Evolutionary conservation across 768 basidiomycete species (phyloP), one percentile per base, ranked within the genome.

Genomic region (Russula abietina): DNA sequence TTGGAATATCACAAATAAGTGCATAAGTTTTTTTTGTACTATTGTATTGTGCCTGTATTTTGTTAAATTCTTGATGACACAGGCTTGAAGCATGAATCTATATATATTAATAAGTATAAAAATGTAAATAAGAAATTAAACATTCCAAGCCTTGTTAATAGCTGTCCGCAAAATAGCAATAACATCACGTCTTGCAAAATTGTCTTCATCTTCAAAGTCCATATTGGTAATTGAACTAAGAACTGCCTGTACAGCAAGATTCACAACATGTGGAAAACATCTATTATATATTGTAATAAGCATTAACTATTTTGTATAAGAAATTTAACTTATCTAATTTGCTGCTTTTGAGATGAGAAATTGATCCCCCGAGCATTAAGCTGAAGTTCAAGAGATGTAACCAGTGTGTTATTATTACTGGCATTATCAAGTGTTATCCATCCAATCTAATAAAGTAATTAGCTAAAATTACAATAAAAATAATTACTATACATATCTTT

Each of bases 401-500:
- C 59, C 1, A 69, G 65, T 19, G 70, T 61, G 26, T 57, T 32
- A 56, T 70, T 69, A 36, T 74, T 75, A 2, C 66, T 63, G 3
- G 71, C 68, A 46, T 73, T 75, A 50, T 74, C 71, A 19, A 72
- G 59, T 2, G 72, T 74, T 22, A 77, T 56, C 73, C 73, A 75
- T 7, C 78, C 77, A 69, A 78, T 72, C 77, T 78, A 61, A n/a
- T 22, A 24, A 45, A 30, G 3, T 39, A 1, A 73, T 36, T 36
- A 36, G 36, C n/a, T n/a, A n/a, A n/a, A n/a, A n/a, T n/a, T n/a
- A n/a, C n/a, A n/a, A n/a, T n/a, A n/a, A n/a, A n/a, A n/a, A n/a
- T n/a, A n/a, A n/a, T n/a, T n/a, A n/a, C n/a, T n/a, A n/a, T n/a
- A n/a, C n/a, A n/a, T n/a, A 36, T 11, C 36, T 4, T 36, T 36